A percentile compares a stretch with the other conserved stretches of the same genome.
These are phyloP conservation scores for Suaeda aralocaspica DNA, from an alignment of 148 eudicot genomes.

Conservation along the genomic window DNA sequence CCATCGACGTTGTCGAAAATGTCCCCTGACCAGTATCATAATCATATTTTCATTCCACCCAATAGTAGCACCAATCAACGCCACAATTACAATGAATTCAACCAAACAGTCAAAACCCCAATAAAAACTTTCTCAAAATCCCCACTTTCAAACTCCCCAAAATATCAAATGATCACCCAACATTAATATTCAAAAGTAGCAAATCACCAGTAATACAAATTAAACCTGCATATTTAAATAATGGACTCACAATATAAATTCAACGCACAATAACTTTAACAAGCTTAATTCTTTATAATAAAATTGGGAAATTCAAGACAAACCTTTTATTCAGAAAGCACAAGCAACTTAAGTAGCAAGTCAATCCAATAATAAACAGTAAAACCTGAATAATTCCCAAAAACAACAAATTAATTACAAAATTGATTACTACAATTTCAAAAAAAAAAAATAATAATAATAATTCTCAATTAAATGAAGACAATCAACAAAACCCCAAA, in stretches of 20 bases:
- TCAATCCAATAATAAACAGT: background rate
- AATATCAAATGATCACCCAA: slow-evolving; percentile 5
- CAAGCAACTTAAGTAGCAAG: background rate
- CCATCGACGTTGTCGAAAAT: slow-evolving; percentile 57
- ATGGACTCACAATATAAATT: background rate
- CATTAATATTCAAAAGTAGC: slow-evolving; percentile 5
- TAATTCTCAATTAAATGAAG: background rate
- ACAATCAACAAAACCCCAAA: background rate
- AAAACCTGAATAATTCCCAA: background rate
- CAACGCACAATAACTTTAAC: background rate
- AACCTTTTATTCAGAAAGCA: background rate
- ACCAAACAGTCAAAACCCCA: slow-evolving; percentile 2
- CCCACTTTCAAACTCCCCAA: slow-evolving; percentile 14
- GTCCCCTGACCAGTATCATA: slow-evolving; percentile 52
- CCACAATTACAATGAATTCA: background rate
- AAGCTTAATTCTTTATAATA: background rate
- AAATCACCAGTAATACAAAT: slow-evolving; percentile 13
- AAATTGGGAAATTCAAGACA: background rate
- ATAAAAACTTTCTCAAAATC: background rate
- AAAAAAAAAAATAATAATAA: background rate
- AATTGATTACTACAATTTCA: background rate
- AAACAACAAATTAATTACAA: background rate
- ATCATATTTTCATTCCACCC: slow-evolving; percentile 40
- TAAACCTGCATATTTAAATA: background rate
- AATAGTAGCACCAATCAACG: slow-evolving; percentile 15